Conservation (phyloP, 129 eudicot genomes). For the Chrysanthemum seticuspe region DNA sequence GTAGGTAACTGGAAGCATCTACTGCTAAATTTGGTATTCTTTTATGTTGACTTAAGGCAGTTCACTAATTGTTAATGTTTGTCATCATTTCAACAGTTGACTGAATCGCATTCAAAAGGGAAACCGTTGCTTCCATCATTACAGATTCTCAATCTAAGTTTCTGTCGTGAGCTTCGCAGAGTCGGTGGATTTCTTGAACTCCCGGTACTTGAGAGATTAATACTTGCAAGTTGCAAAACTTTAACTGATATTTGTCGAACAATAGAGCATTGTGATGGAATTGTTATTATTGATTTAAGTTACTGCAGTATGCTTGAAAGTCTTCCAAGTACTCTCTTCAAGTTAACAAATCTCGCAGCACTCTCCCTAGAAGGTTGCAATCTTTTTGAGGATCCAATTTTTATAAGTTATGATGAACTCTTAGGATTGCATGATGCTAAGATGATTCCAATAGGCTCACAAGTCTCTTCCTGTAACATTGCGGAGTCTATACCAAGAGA, state of each 20-base stretch:
- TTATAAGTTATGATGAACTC: neutral
- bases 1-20: neutral
- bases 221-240: conserved; percentile 16
- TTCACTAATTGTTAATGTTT: neutral
- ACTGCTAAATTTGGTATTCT: neutral
- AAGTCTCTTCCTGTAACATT: conserved; percentile 7
- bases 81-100: conserved; percentile 8
- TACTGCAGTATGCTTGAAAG: conserved; percentile 19
- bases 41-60: neutral
- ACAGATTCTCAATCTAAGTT: conserved; percentile 36
- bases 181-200: conserved; percentile 8
- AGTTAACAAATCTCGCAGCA: conserved; percentile 21
- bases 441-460: neutral
- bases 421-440: neutral
- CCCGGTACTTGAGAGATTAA: conserved; percentile 31
- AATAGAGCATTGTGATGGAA: conserved; percentile 11
- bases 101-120: neutral
- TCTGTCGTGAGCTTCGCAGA: conserved; percentile 16
- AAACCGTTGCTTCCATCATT: conserved; percentile 7
- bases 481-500: neutral
- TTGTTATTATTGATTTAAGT: conserved; percentile 26
- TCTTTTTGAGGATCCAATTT: neutral
- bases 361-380: conserved; percentile 33
- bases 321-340: conserved; percentile 8
- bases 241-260: conserved; percentile 25